Evolutionary conservation across 345 rosid genomes (phyloP).

Genomic region (Salix brachista): DNA sequence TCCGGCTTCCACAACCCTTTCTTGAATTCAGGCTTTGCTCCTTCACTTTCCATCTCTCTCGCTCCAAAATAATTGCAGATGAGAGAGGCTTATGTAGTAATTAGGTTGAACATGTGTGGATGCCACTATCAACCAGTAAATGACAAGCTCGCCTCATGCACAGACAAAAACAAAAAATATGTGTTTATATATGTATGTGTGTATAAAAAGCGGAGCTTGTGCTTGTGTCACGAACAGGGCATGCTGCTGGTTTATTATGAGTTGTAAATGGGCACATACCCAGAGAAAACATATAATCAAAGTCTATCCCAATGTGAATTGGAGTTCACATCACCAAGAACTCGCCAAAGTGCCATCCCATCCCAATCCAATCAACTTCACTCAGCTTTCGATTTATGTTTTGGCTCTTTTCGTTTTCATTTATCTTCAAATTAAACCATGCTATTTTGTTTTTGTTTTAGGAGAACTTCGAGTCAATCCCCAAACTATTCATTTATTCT

Average conservation of each 20-base stretch:
- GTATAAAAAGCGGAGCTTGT: not conserved
- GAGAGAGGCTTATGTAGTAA: slow-evolving; percentile 7
- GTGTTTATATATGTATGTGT: too few relatives aligned
- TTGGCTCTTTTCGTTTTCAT: too few relatives aligned
- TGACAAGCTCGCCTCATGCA: slow-evolving; percentile 6
- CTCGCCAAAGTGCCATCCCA: too few relatives aligned
- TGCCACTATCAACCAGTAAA: not conserved
- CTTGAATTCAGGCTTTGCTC: slow-evolving; percentile 37
- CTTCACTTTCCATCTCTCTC: slow-evolving; percentile 34
- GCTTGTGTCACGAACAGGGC: not conserved
- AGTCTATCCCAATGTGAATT: too few relatives aligned
- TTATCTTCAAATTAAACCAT: too few relatives aligned
- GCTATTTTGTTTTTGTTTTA: too few relatives aligned
- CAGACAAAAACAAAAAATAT: not conserved
- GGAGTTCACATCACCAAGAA: too few relatives aligned
- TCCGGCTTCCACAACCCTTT: slow-evolving; percentile 89
- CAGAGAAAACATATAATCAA: not conserved
- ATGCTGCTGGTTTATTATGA: not conserved
- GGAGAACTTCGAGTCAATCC: too few relatives aligned
- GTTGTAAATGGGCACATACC: not conserved
- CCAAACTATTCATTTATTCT: too few relatives aligned
- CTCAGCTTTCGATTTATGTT: too few relatives aligned
- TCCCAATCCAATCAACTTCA: too few relatives aligned
- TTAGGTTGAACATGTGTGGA: not conserved
- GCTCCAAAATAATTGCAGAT: not conserved